Base-by-base conservation (phyloP, 2,329 filamentous ascomycete species). In the Verticillium nonalfalfae region DNA sequence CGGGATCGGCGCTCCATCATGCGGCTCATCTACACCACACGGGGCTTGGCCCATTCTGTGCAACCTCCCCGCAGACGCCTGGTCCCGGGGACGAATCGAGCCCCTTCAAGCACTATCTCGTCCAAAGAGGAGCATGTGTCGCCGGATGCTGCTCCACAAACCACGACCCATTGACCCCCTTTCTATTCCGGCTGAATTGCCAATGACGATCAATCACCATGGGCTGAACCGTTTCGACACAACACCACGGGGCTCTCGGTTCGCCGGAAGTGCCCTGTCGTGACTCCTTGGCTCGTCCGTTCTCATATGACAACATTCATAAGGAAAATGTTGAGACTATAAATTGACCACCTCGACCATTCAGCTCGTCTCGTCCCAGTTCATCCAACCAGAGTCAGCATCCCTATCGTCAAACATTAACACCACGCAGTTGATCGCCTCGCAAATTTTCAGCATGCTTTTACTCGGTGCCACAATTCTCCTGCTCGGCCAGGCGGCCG, bases 401-500 rank as follows among this genome's bases (percentile, higher is more conserved):
- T 52, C 45, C 26, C 26, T 31, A 52, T 10, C 45, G 11, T 52
- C 13, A n/a, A 21, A 18, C 45, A 52, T 11, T 18, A 13, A 11
- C 7, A 21, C 45, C 7, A 21, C n/a, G 18, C 45, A 7, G 18
- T 2, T 9, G 3, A 2, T 18, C 11, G 18, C 18, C n/a, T 10
- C 45, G 3, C 45, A 21, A 3, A 52, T 4, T 18, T 5, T 54
- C 59, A 60, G 38, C 13, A 64, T 64, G 62, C 38, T 55, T 21
- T 57, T 59, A 40, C 45, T 61, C 45, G 21, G 57, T 10, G 62
- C 39, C 34, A 58, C 61, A 13, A 40, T 57, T 10, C 35, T 63
- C 4, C 56, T 64, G 10, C 4, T 57, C 52, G 57, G 62, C 57
- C 62, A 63, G n/a, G 45, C 45, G 5, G 45, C 45, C 45, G 55